Conservation (phyloP, 352 stramenopile species). For the Chrysophaeum taylorii region DNA sequence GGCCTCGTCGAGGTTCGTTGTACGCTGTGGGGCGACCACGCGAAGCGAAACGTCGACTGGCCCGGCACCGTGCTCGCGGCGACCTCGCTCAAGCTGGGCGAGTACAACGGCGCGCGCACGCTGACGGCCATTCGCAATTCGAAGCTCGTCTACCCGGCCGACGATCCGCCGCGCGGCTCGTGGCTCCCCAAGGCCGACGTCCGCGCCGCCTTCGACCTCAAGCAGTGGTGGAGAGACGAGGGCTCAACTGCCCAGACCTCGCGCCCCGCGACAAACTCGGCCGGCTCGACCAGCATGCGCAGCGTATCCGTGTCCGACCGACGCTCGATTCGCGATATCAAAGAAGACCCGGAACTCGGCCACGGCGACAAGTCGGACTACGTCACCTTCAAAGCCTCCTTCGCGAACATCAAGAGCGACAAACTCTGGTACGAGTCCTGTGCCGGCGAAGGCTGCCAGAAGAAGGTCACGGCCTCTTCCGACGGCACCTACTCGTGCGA, state of each 20-base stretch:
- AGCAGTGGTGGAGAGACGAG: slow-evolving; percentile 64
- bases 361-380: slow-evolving; percentile 72
- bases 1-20: slow-evolving; percentile 68
- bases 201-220: too few relatives aligned
- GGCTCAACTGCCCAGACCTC: too few relatives aligned
- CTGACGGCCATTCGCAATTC: too few relatives aligned
- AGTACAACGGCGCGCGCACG: slow-evolving; percentile 70
- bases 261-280: too few relatives aligned
- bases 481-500: slow-evolving; percentile 69
- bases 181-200: too few relatives aligned
- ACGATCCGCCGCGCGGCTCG: too few relatives aligned
- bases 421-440: slow-evolving; percentile 68
- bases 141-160: too few relatives aligned
- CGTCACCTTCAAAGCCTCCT: slow-evolving; percentile 67
- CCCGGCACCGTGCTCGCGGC: slow-evolving; percentile 48
- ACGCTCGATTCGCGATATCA: slow-evolving; percentile 60
- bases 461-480: slow-evolving; percentile 67
- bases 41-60: slow-evolving; percentile 52
- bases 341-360: slow-evolving; percentile 57
- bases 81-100: slow-evolving; percentile 64
- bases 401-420: slow-evolving; percentile 74
- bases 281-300: too few relatives aligned
- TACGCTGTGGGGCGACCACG: slow-evolving; percentile 70
- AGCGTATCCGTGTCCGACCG: too few relatives aligned
- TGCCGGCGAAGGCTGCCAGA: slow-evolving; percentile 69